Conservation (phyloP, 192 early-diverging fungal species). For the Backusella tarrabulga region DNA sequence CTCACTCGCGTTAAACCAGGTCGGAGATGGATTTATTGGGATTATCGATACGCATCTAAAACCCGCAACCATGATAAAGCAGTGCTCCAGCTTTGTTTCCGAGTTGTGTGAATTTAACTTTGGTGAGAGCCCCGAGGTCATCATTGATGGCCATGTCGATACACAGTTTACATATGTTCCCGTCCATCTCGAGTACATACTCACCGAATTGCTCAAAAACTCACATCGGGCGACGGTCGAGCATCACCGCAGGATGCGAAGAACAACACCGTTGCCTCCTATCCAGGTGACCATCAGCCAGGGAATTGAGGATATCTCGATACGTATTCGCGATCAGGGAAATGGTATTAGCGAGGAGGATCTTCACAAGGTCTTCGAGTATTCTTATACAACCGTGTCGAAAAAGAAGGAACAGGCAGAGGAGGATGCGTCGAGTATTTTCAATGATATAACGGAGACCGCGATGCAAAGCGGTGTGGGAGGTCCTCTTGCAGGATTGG, state of each 20-base stretch:
- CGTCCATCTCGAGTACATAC: constrained; percentile 93
- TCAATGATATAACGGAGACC: constrained; percentile 72
- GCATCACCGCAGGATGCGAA: constrained; percentile 44
- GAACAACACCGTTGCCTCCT: constrained; percentile 54
- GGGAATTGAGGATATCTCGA: constrained; percentile 73
- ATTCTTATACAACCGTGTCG: constrained; percentile 92
- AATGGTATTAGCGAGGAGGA: constrained; percentile 84
- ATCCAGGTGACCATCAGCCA: constrained; percentile 87
- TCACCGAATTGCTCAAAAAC: constrained; percentile 90
- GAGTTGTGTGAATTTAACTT: constrained; percentile 93
- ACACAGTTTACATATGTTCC: constrained; percentile 80
- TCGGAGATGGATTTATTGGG: constrained; percentile 66
- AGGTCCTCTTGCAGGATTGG: constrained; percentile 85
- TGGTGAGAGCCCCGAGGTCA: constrained; percentile 70
- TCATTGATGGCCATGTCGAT: constrained; percentile 65
- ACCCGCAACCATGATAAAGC: constrained; percentile 65
- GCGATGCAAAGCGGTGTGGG: constrained; percentile 87
- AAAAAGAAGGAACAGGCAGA: constrained; percentile 56
- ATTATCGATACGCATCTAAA: constrained; percentile 78
- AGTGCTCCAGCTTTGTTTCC: constrained; percentile 71
- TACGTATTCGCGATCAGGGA: constrained; percentile 89
- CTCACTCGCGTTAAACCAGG: constrained; percentile 58
- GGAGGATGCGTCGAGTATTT: constrained; percentile 47
- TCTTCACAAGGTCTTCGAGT: constrained; percentile 83
- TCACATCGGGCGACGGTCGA: constrained; percentile 86